Evolutionary conservation across 257 asterid species (phyloP), one percentile per base, ranked within the genome.

Genomic region (Cynanchum wilfordii): DNA sequence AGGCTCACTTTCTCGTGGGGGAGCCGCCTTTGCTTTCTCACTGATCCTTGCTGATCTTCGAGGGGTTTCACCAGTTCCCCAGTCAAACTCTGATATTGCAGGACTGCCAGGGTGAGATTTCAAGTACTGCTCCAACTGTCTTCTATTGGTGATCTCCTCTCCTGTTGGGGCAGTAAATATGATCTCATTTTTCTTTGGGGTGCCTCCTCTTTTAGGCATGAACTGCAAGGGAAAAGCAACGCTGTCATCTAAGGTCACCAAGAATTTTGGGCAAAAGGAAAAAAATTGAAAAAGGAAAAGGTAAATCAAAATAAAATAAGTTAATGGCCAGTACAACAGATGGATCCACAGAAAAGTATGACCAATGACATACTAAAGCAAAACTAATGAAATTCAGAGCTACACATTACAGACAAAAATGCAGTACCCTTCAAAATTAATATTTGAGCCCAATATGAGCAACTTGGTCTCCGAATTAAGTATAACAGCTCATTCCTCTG

Each of bases 11-110:
- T 74, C 78, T 25, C 52, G 80, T 10, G 82, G 75, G 24, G 86
- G 82, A 62, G 74, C 69, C 17, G 67, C 68, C 77, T 77, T 86
- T 3, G 72, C 88, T 78, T 79, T 85, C 62, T 71, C 85, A 30
- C 78, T 86, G 72, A 86, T 83, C 78, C 89, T 86, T 42, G 86
- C 76, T 44, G 89, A 86, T 78, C 89, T 81, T 74, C 89, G 75
- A 0, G 88, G 89, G 42, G 86, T 83, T 73, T 86, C 89, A 50
- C 86, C 85, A 54, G 75, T 78, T 45, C 87, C 87, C 89, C 88
- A 86, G 71, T 86, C 82, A 74, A 86, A 86, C 71, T 75, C 89
- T 12, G 79, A 70, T 54, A 76, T 54, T 27, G 74, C 60, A 5
- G 88, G 88, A 50, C 81, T 77, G 9, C 83, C 86, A 20, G 87